These are phyloP conservation scores for Vitis hybrid DNA, from an alignment of 177 flowering plant genomes.

Conservation along the genomic window DNA sequence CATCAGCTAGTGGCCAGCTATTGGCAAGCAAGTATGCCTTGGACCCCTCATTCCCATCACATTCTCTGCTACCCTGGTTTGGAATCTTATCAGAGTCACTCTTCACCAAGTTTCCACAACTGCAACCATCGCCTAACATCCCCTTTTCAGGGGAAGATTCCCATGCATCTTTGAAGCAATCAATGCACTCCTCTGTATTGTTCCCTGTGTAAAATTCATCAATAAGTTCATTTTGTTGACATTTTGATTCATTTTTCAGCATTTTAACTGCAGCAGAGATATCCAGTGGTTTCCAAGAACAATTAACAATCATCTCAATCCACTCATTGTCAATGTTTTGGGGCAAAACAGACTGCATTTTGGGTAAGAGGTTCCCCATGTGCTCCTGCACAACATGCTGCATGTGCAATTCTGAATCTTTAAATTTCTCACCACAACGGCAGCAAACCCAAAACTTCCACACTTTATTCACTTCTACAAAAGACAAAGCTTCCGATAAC, in stretches of 20 bases:
- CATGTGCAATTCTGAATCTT: conserved; percentile 54
- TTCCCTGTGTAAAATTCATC: conserved; percentile 30
- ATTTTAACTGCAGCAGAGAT: conserved; percentile 57
- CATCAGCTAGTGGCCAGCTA: conserved; percentile 79
- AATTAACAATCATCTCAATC: conserved; percentile 76
- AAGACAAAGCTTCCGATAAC: conserved; percentile 64
- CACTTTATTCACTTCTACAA: conserved; percentile 46
- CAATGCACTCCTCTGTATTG: conserved; percentile 34
- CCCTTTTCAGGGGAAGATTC: conserved; percentile 47
- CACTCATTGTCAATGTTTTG: conserved; percentile 65
- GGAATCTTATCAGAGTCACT: conserved; percentile 26
- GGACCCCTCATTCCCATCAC: conserved; percentile 33
- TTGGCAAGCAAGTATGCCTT: conserved; percentile 30
- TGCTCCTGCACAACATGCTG: conserved; percentile 86
- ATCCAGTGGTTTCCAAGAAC: conserved; percentile 88
- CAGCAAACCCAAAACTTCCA: conserved; percentile 94
- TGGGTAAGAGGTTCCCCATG: conserved; percentile 63
- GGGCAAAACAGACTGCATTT: conserved; percentile 68
- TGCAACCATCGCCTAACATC: conserved; percentile 26
- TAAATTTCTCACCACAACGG: conserved; percentile 67
- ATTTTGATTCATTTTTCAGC: conserved; percentile 45
- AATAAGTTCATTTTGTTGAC: conserved; percentile 23
- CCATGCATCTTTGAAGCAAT: conserved; percentile 54
- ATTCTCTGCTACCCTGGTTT: conserved; percentile 35
- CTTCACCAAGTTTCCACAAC: conserved; percentile 26